phyloP scores from a whole-genome alignment of 2,329 filamentous ascomycete species.

The Epicoccum nigrum region DNA sequence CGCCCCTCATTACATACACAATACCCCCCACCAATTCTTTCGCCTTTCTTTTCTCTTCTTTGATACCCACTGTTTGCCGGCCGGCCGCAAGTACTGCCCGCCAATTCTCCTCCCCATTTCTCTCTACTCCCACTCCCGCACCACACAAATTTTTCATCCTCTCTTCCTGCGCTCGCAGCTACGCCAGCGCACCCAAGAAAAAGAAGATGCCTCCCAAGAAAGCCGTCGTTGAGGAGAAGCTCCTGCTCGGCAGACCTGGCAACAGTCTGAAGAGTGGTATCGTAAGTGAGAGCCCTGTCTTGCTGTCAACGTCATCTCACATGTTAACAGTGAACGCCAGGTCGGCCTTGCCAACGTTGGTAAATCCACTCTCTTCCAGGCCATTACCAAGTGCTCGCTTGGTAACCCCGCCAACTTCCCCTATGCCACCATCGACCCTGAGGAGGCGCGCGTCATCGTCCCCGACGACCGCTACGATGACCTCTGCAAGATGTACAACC shows the following conservation, averaged over 20 bases:
- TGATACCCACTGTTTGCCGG: constrained; percentile 59
- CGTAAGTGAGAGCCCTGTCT: constrained; percentile 69
- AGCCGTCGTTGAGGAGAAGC: constrained; percentile 87
- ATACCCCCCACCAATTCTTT: constrained; percentile 48
- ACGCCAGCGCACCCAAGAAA: constrained; percentile 62
- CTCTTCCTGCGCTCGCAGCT: constrained; percentile 50
- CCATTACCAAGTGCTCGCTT: constrained; percentile 95
- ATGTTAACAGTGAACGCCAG: constrained; percentile 61
- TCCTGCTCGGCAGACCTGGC: constrained; percentile 91
- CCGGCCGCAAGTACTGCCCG: constrained; percentile 58
- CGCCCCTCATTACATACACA: constrained; percentile 37
- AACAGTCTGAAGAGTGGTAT: constrained; percentile 99
- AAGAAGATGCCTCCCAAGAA: constrained; percentile 98
- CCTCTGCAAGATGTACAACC: constrained; percentile 95
- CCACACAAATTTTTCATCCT: constrained; percentile 46
- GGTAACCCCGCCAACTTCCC: constrained; percentile 99
- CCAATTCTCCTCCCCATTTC: constrained; percentile 46
- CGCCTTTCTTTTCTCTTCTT: constrained; percentile 56
- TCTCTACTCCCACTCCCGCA: constrained; percentile 49
- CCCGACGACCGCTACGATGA: constrained; percentile 96
- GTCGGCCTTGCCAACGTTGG: constrained; percentile 98
- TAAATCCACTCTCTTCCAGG: constrained; percentile 99
- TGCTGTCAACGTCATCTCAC: constrained; percentile 42
- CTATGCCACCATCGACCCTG: constrained; percentile 98
- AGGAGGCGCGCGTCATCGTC: constrained; percentile 96